Evolutionary conservation across 331 rosid genomes (phyloP), one percentile per base, ranked within the genome.

Genomic region (Pyracantha coccinea): DNA sequence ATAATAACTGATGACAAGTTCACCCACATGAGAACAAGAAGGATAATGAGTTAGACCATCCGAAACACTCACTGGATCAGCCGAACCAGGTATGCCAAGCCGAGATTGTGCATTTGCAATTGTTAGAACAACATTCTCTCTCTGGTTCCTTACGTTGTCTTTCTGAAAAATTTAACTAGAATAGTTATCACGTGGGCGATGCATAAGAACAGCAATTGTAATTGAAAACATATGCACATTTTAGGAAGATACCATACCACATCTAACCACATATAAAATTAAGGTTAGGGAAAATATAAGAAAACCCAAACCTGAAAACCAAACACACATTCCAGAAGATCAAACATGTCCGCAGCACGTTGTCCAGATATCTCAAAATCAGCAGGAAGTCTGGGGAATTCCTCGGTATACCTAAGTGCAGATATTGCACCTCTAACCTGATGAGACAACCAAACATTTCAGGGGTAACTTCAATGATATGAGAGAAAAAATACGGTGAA

Each of bases 371-470:
- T 84, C 74, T 81, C 83, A 81, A 82, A 89, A 67, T 85, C 88
- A 82, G 87, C 58, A 77, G 98, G 96, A 83, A 91, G 91, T 85
- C 88, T 85, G 25, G 96, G 98, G 72, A 88, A 90, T 76, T 88
- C 95, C 74, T 90, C 97, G 11, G 86, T 75, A 80, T 84, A 94
- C 85, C 90, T 85, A 75, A 94, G 84, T 68, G 99, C 88, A 71
- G 91, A 89, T 79, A 85, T 81, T 53, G 97, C 93, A 71, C 91
- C 99, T 82, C 82, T 92, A 69, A 92, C 96, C 99, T 94, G 93
- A 66, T 69, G 52, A 79, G 72, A 66, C 13, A 80, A 77, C 82
- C 57, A 66, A 72, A 38, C 70, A 83, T 81, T 68, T 80, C 77
- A 77, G 0, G 21, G 72, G 64, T 83, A 68, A 27, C 27, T 72